A percentile compares a stretch with the other conserved stretches of the same genome.
phyloP scores from a whole-genome alignment of 2,329 filamentous ascomycete species.

The Pseudocercospora fijiensis region DNA sequence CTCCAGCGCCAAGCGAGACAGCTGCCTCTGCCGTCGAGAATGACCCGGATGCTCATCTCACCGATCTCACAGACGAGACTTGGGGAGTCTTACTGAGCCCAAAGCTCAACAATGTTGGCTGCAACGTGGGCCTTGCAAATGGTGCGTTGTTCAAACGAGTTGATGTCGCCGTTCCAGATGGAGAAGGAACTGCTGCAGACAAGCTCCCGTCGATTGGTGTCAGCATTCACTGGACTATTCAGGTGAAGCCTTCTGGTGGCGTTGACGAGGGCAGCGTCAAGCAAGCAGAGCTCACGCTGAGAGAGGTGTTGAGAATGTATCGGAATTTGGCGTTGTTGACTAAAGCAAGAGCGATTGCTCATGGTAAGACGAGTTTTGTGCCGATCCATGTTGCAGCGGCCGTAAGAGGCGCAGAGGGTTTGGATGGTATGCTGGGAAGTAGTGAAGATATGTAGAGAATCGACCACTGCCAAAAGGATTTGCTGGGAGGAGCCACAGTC shows the following conservation, averaged over 20 bases:
- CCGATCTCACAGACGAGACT: constrained; percentile 71
- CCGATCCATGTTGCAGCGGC: constrained; percentile 77
- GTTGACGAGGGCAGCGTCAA: constrained; percentile 38
- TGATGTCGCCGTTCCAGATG: constrained; percentile 1
- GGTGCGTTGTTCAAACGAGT: constrained; percentile 48
- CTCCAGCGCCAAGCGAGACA: constrained; percentile 50
- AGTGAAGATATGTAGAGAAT: not conserved
- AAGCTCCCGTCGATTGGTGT: constrained; percentile 39
- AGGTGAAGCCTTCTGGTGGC: constrained; percentile 41
- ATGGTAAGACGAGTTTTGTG: constrained; percentile 58
- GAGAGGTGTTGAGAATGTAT: constrained; percentile 70
- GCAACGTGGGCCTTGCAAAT: constrained; percentile 42
- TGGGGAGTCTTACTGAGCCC: constrained; percentile 66
- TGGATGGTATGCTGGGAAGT: constrained; percentile 42
- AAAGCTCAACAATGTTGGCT: constrained; percentile 40
- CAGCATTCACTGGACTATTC: constrained; percentile 49
- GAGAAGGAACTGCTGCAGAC: constrained; percentile 7
- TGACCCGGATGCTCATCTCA: constrained; percentile 66
- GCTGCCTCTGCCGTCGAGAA: constrained; percentile 45
- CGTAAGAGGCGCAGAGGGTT: constrained; percentile 64
- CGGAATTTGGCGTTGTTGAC: constrained; percentile 68
- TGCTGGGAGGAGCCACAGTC: not conserved
- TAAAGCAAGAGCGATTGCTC: constrained; percentile 61
- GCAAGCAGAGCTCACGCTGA: constrained; percentile 60
- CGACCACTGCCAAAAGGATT: not conserved